Evolutionary conservation across 2,329 filamentous ascomycete species (phyloP).

Genomic region (Phialophora tarda): DNA sequence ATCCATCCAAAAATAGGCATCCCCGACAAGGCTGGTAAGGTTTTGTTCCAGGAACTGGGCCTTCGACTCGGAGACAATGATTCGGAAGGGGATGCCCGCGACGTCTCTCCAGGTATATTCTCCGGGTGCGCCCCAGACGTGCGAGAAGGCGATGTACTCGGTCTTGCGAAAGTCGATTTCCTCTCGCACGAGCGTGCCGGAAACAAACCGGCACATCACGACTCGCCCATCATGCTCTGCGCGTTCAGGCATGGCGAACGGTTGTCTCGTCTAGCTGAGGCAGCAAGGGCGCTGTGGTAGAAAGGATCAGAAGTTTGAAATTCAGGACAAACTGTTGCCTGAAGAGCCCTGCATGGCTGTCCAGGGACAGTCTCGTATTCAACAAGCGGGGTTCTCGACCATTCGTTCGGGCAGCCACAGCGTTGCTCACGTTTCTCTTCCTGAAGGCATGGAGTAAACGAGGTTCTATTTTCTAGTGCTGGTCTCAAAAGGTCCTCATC

Average conservation of each 20-base stretch:
- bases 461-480: no score
- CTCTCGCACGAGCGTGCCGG: background rate
- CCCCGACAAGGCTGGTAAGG: conserved; percentile 2
- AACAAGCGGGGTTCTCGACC: background rate
- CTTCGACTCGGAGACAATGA: conserved; percentile 5
- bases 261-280: background rate
- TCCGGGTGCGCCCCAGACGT: conserved; percentile 5
- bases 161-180: background rate
- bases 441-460: background rate
- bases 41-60: background rate
- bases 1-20: conserved; percentile 19
- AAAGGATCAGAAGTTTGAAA: background rate
- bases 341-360: background rate
- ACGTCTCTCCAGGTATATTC: conserved; percentile 3
- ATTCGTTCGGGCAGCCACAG: background rate
- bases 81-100: background rate
- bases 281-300: background rate
- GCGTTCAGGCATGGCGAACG: background rate
- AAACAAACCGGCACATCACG: conserved; percentile 8
- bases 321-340: background rate
- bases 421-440: background rate
- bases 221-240: background rate
- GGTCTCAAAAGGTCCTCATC: background rate
- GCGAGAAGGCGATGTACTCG: conserved; percentile 15
- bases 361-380: background rate